Conservation (phyloP, 148 eudicot species). For the Chenopodium suecicum region DNA sequence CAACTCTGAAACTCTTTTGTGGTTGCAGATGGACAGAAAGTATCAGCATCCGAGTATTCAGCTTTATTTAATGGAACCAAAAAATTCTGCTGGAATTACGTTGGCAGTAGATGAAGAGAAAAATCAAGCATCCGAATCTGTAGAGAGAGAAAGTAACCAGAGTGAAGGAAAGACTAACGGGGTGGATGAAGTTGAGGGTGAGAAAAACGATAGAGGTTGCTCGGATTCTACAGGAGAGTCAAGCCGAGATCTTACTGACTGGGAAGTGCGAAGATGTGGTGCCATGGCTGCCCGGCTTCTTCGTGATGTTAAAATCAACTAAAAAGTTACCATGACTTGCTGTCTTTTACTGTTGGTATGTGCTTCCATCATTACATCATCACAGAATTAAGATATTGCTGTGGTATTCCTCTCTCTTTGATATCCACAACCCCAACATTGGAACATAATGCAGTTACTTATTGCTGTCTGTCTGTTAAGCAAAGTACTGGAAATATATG, state of each 20-base stretch:
- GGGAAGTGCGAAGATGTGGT: slow-evolving; percentile 90
- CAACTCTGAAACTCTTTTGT: not conserved
- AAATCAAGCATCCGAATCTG: slow-evolving; percentile 34
- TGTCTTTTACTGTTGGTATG: not conserved
- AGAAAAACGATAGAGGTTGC: slow-evolving; percentile 24
- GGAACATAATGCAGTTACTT: not conserved
- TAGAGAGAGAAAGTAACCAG: slow-evolving; percentile 25
- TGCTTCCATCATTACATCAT: not conserved
- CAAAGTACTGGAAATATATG: not conserved
- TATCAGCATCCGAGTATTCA: slow-evolving; percentile 92
- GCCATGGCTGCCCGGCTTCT: slow-evolving; percentile 96
- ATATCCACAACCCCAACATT: not conserved
- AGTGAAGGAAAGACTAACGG: slow-evolving; percentile 30
- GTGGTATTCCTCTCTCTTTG: not conserved
- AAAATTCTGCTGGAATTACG: slow-evolving; percentile 35
- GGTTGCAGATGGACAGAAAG: slow-evolving; percentile 64
- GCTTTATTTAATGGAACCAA: slow-evolving; percentile 67
- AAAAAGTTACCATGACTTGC: not conserved
- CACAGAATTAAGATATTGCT: not conserved
- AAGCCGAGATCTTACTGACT: slow-evolving; percentile 51
- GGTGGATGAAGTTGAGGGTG: slow-evolving; percentile 19
- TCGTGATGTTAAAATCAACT: slow-evolving; percentile 62
- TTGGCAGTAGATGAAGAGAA: slow-evolving; percentile 23
- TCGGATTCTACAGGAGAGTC: slow-evolving; percentile 16
- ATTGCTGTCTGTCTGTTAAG: not conserved